phyloP scores from a whole-genome alignment of 768 basidiomycete species.

The Ramaria sp. region DNA sequence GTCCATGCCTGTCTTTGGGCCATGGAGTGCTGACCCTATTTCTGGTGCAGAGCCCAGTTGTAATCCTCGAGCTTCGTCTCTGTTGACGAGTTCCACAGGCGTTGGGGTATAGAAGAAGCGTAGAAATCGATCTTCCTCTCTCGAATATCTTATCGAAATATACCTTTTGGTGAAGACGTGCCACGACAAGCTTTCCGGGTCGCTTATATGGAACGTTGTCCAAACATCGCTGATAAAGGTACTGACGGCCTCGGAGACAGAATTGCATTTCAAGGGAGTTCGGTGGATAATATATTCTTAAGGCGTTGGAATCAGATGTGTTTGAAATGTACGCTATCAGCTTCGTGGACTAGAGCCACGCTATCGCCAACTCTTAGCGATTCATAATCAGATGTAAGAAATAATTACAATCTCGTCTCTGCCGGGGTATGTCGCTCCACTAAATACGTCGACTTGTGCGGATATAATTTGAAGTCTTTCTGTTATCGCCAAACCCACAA shows the following conservation, averaged over 20 bases:
- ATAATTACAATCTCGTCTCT: slow-evolving; percentile 58
- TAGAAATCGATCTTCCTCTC: slow-evolving; percentile 19
- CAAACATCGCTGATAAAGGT: slow-evolving; percentile 73
- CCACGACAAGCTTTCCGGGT: slow-evolving; percentile 87
- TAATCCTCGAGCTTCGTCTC: slow-evolving; percentile 53
- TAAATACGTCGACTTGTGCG: slow-evolving; percentile 61
- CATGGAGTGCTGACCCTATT: slow-evolving; percentile 67
- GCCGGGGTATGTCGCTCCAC: slow-evolving; percentile 65
- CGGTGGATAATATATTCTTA: slow-evolving; percentile 77
- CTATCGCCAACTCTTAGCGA: not conserved
- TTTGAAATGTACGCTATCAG: slow-evolving; percentile 78
- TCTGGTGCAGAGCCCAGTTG: slow-evolving; percentile 74
- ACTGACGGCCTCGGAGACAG: slow-evolving; percentile 75
- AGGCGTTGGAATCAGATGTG: not conserved
- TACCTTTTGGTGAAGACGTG: slow-evolving; percentile 47
- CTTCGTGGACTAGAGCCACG: slow-evolving; percentile 61
- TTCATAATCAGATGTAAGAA: not conserved
- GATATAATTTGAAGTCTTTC: slow-evolving; percentile 57
- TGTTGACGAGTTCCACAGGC: slow-evolving; percentile 57
- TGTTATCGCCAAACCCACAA: slow-evolving; percentile 80
- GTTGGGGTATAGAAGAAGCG: slow-evolving; percentile 27
- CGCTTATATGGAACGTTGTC: slow-evolving; percentile 53
- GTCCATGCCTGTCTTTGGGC: slow-evolving; percentile 84
- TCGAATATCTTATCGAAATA: slow-evolving; percentile 63
- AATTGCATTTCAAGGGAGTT: slow-evolving; percentile 76